Conservation (phyloP, 176 grass and related monocot species). For the Avena atlantica region DNA sequence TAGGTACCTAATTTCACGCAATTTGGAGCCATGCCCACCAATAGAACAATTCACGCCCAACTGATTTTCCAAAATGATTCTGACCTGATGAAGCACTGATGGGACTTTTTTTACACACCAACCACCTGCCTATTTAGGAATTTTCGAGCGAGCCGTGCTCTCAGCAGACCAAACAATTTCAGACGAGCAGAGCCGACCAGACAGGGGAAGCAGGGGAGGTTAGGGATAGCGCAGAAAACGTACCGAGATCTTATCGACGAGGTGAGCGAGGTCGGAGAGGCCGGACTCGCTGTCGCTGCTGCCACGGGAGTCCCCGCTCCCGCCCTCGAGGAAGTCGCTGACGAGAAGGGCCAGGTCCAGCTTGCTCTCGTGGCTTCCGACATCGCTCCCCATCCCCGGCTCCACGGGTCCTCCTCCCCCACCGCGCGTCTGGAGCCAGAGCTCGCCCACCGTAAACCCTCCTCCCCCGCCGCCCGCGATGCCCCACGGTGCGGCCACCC, state of each 20-base stretch:
- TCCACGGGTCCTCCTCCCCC: neutral
- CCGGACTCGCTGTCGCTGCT: constrained; percentile 81
- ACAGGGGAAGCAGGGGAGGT: too few relatives aligned
- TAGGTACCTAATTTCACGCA: neutral
- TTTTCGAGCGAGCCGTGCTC: too few relatives aligned
- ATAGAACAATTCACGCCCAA: neutral
- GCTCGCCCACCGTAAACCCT: constrained; percentile 43
- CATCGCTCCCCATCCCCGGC: too few relatives aligned
- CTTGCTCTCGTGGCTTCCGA: constrained; percentile 76
- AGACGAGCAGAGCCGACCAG: neutral
- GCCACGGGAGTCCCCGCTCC: constrained; percentile 14
- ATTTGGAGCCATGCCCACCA: too few relatives aligned
- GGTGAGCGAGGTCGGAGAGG: constrained; percentile 80
- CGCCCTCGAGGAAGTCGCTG: constrained; percentile 77
- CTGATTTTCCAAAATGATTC: too few relatives aligned
- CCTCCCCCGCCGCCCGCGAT: neutral
- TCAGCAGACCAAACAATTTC: neutral
- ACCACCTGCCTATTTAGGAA: too few relatives aligned
- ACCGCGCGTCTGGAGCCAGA: constrained; percentile 45
- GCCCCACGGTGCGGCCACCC: constrained; percentile 40
- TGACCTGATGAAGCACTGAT: neutral
- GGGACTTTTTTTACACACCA: neutral
- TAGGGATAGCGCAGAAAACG: too few relatives aligned
- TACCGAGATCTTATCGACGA: constrained; percentile 60
- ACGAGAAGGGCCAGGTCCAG: constrained; percentile 85